Evolutionary conservation across 306 rosid species (phyloP), one percentile per base, ranked within the genome.

Genomic region (Malus sylvestris): DNA sequence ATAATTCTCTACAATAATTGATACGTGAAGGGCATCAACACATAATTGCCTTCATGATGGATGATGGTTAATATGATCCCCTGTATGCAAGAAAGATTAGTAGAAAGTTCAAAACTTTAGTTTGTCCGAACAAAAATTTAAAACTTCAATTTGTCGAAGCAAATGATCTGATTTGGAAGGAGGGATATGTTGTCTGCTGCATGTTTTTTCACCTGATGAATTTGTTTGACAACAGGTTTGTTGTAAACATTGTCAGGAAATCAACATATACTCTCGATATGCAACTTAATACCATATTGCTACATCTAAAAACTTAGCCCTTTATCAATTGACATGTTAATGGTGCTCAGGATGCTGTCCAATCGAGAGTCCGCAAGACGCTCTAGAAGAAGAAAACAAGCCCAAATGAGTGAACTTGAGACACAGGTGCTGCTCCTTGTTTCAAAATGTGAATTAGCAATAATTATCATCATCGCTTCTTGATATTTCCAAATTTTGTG

Each of bases 291-390:
- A 72, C 74, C 83, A 55, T 73, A 13, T 78, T 68, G 55, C 64
- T 46, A 46, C 33, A 70, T 75, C 59, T 11, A n/a, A 52, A 77
- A 74, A 40, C 29, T 29, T 71, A 68, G 59, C 63, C 64, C 52
- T 76, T 71, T 83, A 74, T 72, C 70, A 44, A 52, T 80, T 83
- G 55, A 77, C 77, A 53, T 73, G 51, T 81, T 80, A 75, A 57
- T 79, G 80, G 80, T 81, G 79, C 78, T 73, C 78, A 88, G 91
- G 87, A 88, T 88, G 91, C 71, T 83, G 61, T 88, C 91, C 8
- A 88, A 88, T 77, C 81, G 91, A 68, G 91, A 88, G 82, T 88
- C 91, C 66, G 91, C 91, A 25, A 83, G 91, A 83, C 91, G 91
- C 76, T 88, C 91, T 3, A 85, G 91, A 79, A 80, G 91, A 67